Evolutionary conservation across 805 yeast species (phyloP).

Genomic region (Nakazawaea ishiwadae): DNA sequence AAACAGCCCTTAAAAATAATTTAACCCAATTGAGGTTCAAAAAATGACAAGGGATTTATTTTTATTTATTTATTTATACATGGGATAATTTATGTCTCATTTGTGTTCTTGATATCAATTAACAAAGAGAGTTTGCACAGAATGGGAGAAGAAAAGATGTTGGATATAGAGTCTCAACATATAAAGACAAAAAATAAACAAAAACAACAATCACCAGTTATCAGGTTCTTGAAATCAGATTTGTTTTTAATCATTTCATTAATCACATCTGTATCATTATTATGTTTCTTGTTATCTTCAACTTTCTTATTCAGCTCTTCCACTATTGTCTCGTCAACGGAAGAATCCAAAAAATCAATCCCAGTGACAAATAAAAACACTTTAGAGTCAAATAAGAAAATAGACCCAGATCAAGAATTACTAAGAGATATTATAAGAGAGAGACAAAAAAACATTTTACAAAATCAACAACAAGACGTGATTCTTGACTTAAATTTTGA

Average conservation of each 20-base stretch:
- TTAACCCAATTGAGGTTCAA: too few species aligned
- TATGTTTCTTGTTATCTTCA: conserved; percentile 2
- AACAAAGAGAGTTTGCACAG: too few species aligned
- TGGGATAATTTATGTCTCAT: too few species aligned
- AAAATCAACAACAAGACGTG: not conserved
- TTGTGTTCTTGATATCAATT: too few species aligned
- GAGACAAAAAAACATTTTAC: not conserved
- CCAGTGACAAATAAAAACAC: conserved; percentile 9
- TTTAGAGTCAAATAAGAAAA: not conserved
- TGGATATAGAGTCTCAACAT: not conserved
- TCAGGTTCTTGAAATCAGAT: conserved; percentile 5
- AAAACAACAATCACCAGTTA: not conserved
- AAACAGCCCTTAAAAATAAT: too few species aligned
- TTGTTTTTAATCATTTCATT: conserved; percentile 1
- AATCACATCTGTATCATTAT: conserved; percentile 1
- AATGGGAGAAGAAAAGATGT: too few species aligned
- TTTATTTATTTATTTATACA: too few species aligned
- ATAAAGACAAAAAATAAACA: not conserved
- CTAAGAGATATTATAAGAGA: conserved; percentile 2
- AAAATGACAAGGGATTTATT: too few species aligned
- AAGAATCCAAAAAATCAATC: too few species aligned
- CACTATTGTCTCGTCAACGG: too few species aligned
- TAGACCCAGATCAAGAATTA: not conserved
- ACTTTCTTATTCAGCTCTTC: too few species aligned
- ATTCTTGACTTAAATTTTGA: too few species aligned